Evolutionary conservation across 1,284 basidiomycete species (phyloP).

Genomic region (Microbotryomycetes sp.): DNA sequence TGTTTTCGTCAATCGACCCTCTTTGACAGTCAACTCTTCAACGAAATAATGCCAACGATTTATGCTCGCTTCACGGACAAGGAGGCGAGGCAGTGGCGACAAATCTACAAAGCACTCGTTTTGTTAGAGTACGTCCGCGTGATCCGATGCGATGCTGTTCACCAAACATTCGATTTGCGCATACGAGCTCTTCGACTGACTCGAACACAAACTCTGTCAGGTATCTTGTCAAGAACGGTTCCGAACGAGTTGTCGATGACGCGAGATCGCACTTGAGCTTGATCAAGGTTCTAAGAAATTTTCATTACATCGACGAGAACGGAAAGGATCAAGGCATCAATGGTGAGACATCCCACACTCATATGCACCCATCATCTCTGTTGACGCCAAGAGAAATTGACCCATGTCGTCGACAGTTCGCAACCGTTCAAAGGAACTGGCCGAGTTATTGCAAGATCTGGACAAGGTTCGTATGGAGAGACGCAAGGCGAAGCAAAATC

Average conservation of each 20-base stretch:
- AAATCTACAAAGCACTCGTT: conserved; percentile 77
- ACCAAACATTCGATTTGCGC: background rate
- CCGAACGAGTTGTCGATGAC: conserved; percentile 95
- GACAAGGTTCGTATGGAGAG: conserved; percentile 84
- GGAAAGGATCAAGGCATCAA: conserved; percentile 99
- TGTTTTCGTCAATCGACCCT: background rate
- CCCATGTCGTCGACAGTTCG: conserved; percentile 55
- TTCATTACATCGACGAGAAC: conserved; percentile 98
- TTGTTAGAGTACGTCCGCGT: conserved; percentile 44
- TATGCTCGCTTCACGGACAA: conserved; percentile 72
- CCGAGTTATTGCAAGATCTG: conserved; percentile 80
- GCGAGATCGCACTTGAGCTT: conserved; percentile 89
- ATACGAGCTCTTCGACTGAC: background rate
- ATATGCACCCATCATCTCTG: background rate
- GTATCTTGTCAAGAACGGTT: conserved; percentile 96
- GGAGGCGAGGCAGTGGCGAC: conserved; percentile 95
- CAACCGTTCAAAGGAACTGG: conserved; percentile 86
- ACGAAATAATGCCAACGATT: conserved; percentile 98
- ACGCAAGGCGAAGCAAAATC: conserved; percentile 87
- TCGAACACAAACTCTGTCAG: conserved; percentile 45
- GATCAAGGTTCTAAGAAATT: conserved; percentile 94
- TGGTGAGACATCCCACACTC: conserved; percentile 50
- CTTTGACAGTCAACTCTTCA: conserved; percentile 76
- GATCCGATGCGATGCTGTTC: background rate
- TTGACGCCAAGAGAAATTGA: background rate